Evolutionary conservation across 768 basidiomycete species (phyloP), one percentile per base, ranked within the genome.

Genomic region (Kwoniella shandongensis): DNA sequence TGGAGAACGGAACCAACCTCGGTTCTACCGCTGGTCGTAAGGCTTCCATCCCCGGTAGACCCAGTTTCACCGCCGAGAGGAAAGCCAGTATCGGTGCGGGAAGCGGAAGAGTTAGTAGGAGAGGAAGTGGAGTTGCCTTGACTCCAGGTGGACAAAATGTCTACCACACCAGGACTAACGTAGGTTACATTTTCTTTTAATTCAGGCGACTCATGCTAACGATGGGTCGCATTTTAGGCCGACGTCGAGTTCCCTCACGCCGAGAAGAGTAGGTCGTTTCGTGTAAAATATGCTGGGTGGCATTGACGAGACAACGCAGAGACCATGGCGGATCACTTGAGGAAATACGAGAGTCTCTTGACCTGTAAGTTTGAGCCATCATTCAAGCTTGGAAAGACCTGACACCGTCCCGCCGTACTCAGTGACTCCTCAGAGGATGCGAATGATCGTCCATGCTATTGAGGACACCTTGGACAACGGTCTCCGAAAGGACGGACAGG

Each of bases 391-490:
- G 47, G 18, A 70, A 89, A 88, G 68, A 50, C 50, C 27, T 41
- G 47, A 10, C 51, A 54, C 39, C 23, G 51, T 27, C n/a, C 17
- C 18, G 26, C 13, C 15, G 6, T 36, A 11, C 44, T 25, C 29
- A 67, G 73, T 75, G 32, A 62, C 69, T 8, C 69, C 71, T 23
- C 73, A 73, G 36, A 57, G 75, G 38, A 73, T 76, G 74, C 51
- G 69, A 50, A 94, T 93, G 84, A 96, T 98, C 71, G 91, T 93
- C 23, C 90, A 96, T 74, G 88, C 93, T 0, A 92, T 99, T 81
- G 86, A 90, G 74, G 93, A 97, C 44, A 85, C 88, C 1, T 82
- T 99, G 25, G 92, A 96, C 69, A 77, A 83, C 23, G 96, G 96
- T 13, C 79, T 99, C 47, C 80, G 87, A 64, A 87, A 93, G 77